Conservation (phyloP, 1,284 basidiomycete genomes). For the Malassezia vespertilionis region DNA sequence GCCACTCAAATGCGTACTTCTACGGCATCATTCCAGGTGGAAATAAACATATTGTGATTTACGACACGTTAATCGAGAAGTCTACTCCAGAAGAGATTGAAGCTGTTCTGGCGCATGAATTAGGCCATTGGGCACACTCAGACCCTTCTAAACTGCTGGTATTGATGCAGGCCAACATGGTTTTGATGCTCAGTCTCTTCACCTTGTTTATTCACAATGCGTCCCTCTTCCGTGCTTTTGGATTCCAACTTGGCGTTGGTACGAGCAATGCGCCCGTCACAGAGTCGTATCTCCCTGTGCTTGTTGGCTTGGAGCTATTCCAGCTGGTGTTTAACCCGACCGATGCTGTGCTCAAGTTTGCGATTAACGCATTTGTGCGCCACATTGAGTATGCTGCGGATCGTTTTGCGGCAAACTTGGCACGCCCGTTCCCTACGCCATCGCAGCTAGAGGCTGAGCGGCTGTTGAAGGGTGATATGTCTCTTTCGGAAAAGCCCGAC, state of each 20-base stretch:
- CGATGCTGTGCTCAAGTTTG: slow-evolving; percentile 39
- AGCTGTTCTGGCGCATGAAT: slow-evolving; percentile 62
- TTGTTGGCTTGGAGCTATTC: slow-evolving; percentile 43
- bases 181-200: slow-evolving; percentile 75
- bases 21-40: slow-evolving; percentile 42
- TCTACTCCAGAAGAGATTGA: slow-evolving; percentile 58
- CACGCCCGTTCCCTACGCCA: slow-evolving; percentile 23
- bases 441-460: slow-evolving; percentile 24
- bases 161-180: slow-evolving; percentile 74
- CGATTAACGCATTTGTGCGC: slow-evolving; percentile 33
- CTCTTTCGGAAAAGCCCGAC: neutral
- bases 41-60: slow-evolving; percentile 60
- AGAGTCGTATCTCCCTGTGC: slow-evolving; percentile 34
- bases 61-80: slow-evolving; percentile 87
- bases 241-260: slow-evolving; percentile 53
- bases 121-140: slow-evolving; percentile 56
- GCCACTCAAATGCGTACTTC: slow-evolving; percentile 72
- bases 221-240: slow-evolving; percentile 70
- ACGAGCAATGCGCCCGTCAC: neutral
- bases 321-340: slow-evolving; percentile 39
- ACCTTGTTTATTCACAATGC: slow-evolving; percentile 75
- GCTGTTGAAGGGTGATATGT: slow-evolving; percentile 9
- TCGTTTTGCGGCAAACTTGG: slow-evolving; percentile 27
- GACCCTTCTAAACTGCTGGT: slow-evolving; percentile 80
- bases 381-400: slow-evolving; percentile 44